Evolutionary conservation across 1,284 basidiomycete species (phyloP), one percentile per base, ranked within the genome.

Genomic region (Puccinia coronata): DNA sequence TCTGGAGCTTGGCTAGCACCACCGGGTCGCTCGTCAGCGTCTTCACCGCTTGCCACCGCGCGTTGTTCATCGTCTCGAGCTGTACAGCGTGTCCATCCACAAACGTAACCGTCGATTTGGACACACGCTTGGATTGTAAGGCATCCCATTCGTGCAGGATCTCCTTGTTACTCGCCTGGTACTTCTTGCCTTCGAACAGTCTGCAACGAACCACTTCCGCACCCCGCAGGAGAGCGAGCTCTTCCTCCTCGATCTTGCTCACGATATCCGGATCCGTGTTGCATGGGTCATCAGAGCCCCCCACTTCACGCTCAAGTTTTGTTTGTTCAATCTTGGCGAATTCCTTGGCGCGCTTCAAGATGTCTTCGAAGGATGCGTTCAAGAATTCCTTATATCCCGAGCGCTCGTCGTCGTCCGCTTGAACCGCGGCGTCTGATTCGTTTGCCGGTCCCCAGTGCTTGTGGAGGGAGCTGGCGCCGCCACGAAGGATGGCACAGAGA

Each of bases 131-230:
- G 88, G 89, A 83, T 88, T 87, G 49, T 8, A 59, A 34, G 36
- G 28, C n/a, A 51, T 85, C 84, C 89, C 88, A 90, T 82, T 89
- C 83, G 70, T 69, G 8, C 14, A 43, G 23, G 39, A 65, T 72
- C 11, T 88, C 85, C 65, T 87, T 86, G 82, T 89, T 83, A 81
- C 84, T 84, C 34, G 86, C 87, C 51, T 86, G 80, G 53, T 90
- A 84, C 63, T 90, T 59, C 83, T 87, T 87, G 4, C 90, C 90
- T 82, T 91, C 90, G 81, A 91, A 91, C 31, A 91, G 84, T 43
- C 90, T 87, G 77, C 89, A 89, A 80, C 89, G 88, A 5, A 91
- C 90, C 80, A 88, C 88, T 8, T 89, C 90, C 20, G 90, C 86
- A 3, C 90, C 90, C 31, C 87, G 88, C 34, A 91, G 85, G 31